A percentile compares a stretch with the other conserved stretches of the same genome.
Evolutionary conservation across 768 basidiomycete genomes (phyloP).

Genomic region (Leucocoprinus sp.): DNA sequence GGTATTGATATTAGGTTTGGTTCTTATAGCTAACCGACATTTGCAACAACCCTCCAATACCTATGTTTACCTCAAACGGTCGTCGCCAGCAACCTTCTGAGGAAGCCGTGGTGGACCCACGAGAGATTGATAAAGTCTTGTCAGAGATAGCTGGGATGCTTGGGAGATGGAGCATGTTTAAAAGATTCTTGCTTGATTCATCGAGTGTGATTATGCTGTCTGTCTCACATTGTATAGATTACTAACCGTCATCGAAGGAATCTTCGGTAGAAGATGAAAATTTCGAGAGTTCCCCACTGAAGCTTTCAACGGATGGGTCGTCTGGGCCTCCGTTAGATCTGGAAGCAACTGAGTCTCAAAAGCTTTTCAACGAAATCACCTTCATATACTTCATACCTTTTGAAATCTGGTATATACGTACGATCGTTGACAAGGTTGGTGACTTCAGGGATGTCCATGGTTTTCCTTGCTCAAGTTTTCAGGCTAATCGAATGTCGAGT

Average conservation of each 20-base stretch:
- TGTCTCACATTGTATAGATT: background rate
- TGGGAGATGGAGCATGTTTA: conserved; percentile 86
- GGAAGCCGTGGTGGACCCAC: conserved; percentile 64
- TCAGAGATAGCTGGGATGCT: conserved; percentile 86
- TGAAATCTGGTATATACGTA: conserved; percentile 86
- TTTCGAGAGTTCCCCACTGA: background rate
- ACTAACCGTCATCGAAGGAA: background rate
- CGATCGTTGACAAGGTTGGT: conserved; percentile 78
- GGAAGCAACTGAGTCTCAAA: conserved; percentile 44
- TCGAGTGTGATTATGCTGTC: conserved; percentile 43
- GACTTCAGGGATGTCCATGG: too few relatives aligned
- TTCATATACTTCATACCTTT: conserved; percentile 76
- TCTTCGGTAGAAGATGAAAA: conserved; percentile 9
- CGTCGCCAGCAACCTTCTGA: conserved; percentile 28
- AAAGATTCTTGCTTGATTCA: conserved; percentile 75
- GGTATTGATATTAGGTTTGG: too few relatives aligned
- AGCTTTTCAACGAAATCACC: conserved; percentile 59
- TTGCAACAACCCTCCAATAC: conserved; percentile 30
- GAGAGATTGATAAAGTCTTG: conserved; percentile 87
- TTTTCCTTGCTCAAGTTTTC: conserved; percentile 1
- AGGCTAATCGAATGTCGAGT: conserved; percentile 86
- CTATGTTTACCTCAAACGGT: conserved; percentile 23
- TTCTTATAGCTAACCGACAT: conserved; percentile 38
- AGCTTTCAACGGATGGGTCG: background rate
- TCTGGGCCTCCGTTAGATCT: conserved; percentile 15